Evolutionary conservation across 441 rosid species (phyloP).

Genomic region (Raphanus hybrid): DNA sequence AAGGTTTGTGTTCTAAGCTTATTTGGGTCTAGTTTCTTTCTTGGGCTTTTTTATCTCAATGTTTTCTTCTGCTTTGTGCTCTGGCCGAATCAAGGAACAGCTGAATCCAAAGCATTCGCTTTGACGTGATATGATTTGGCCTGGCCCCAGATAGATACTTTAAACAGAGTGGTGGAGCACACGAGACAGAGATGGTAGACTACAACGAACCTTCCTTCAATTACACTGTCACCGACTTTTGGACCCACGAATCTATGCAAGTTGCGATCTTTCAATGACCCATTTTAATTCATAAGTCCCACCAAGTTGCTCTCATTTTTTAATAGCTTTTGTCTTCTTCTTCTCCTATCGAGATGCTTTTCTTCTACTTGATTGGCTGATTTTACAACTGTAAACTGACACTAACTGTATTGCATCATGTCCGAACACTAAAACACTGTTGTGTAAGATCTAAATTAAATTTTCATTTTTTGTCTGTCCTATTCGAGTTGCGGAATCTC

Average conservation of each 20-base stretch:
- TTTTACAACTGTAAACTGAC: slow-evolving; percentile 40
- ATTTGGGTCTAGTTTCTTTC: too few relatives aligned
- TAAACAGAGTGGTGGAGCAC: slow-evolving; percentile 25
- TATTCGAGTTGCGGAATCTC: slow-evolving; percentile 29
- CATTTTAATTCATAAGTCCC: slow-evolving; percentile 32
- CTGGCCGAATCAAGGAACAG: background rate
- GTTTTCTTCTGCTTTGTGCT: background rate
- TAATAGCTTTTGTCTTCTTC: slow-evolving; percentile 6
- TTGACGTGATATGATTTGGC: background rate
- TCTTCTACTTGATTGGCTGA: slow-evolving; percentile 29
- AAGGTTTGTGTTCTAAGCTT: too few relatives aligned
- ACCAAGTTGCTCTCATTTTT: slow-evolving; percentile 31
- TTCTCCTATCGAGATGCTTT: slow-evolving; percentile 12
- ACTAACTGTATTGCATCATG: slow-evolving; percentile 33
- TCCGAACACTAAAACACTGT: slow-evolving; percentile 33
- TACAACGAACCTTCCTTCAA: slow-evolving; percentile 37
- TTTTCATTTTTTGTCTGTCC: slow-evolving; percentile 21
- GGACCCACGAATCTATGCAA: slow-evolving; percentile 44
- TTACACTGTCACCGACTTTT: slow-evolving; percentile 16
- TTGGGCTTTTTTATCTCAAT: slow-evolving; percentile 5
- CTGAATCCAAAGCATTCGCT: background rate
- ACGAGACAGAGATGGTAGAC: slow-evolving; percentile 24
- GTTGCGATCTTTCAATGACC: slow-evolving; percentile 33
- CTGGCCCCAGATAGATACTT: slow-evolving; percentile 26
- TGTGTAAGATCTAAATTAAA: slow-evolving; percentile 9